Evolutionary conservation across 352 stramenopile species (phyloP).

Genomic region (Halophytophthora polymorphica): DNA sequence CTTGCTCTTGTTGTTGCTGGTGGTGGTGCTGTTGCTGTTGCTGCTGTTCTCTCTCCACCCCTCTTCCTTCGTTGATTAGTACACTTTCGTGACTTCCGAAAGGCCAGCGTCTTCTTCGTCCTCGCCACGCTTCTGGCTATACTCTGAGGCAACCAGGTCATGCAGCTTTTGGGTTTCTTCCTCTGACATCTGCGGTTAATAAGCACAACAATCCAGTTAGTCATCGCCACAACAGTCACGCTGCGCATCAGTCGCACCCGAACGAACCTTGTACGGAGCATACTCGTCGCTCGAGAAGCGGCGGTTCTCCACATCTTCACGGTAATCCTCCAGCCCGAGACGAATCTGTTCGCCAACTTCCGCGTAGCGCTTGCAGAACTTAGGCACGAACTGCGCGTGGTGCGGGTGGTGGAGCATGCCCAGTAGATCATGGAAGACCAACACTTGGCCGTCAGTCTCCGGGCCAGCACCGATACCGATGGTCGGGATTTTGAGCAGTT

Average conservation of each 20-base stretch:
- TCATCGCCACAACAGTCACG: neutral
- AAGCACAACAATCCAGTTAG: neutral
- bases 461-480: slow-evolving; percentile 97
- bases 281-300: slow-evolving; percentile 94
- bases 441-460: slow-evolving; percentile 93
- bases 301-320: slow-evolving; percentile 94
- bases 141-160: slow-evolving; percentile 56
- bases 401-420: slow-evolving; percentile 98
- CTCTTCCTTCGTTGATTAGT: slow-evolving; percentile 28
- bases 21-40: neutral
- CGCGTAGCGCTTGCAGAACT: slow-evolving; percentile 98
- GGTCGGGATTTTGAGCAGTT: slow-evolving; percentile 95
- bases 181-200: slow-evolving; percentile 61
- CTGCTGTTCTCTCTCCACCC: neutral
- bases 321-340: slow-evolving; percentile 94
- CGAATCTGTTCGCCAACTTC: slow-evolving; percentile 93
- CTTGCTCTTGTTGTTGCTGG: slow-evolving; percentile 2
- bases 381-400: slow-evolving; percentile 93
- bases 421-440: slow-evolving; percentile 98
- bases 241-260: neutral
- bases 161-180: slow-evolving; percentile 76
- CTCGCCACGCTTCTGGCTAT: slow-evolving; percentile 30
- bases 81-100: slow-evolving; percentile 80
- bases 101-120: slow-evolving; percentile 24
- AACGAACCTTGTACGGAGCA: slow-evolving; percentile 91